These are phyloP conservation scores for Chaetomium strumarium DNA, from an alignment of 2,329 filamentous ascomycete species.

Conservation along the genomic window DNA sequence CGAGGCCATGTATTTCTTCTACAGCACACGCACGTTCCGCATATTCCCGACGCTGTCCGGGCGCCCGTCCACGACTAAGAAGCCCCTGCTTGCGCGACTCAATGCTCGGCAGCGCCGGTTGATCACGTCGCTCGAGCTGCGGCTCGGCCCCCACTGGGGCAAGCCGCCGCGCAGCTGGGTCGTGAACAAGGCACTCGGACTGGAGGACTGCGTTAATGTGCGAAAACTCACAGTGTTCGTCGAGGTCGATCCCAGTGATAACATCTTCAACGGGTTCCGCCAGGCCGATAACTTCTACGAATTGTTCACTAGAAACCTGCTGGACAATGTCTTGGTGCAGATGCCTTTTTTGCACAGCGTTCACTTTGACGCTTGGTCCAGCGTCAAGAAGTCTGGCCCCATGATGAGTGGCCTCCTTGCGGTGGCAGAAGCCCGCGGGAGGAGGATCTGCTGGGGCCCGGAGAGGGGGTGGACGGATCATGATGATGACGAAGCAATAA, in stretches of 20 bases:
- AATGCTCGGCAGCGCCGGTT: conserved; percentile 52
- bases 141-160: conserved; percentile 67
- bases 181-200: conserved; percentile 57
- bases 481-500: conserved; percentile 33
- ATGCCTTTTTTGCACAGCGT: conserved; percentile 52
- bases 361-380: conserved; percentile 64
- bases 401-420: conserved; percentile 58
- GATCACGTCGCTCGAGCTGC: conserved; percentile 61
- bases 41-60: conserved; percentile 61
- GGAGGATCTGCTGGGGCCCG: conserved; percentile 60
- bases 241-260: conserved; percentile 65
- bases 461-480: conserved; percentile 59
- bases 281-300: conserved; percentile 65
- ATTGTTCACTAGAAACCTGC: conserved; percentile 52
- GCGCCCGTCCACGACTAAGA: conserved; percentile 66
- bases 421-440: conserved; percentile 42
- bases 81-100: conserved; percentile 62
- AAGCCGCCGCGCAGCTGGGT: conserved; percentile 66
- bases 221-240: conserved; percentile 60
- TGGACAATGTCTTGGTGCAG: conserved; percentile 50
- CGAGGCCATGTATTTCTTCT: conserved; percentile 62
- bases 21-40: conserved; percentile 55
- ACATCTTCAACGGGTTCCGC: conserved; percentile 62
- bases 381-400: conserved; percentile 58
- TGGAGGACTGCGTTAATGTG: conserved; percentile 55